Evolutionary conservation across 1,139 yeast species (phyloP).

Genomic region (Keqinozyma sinolaborantium): DNA sequence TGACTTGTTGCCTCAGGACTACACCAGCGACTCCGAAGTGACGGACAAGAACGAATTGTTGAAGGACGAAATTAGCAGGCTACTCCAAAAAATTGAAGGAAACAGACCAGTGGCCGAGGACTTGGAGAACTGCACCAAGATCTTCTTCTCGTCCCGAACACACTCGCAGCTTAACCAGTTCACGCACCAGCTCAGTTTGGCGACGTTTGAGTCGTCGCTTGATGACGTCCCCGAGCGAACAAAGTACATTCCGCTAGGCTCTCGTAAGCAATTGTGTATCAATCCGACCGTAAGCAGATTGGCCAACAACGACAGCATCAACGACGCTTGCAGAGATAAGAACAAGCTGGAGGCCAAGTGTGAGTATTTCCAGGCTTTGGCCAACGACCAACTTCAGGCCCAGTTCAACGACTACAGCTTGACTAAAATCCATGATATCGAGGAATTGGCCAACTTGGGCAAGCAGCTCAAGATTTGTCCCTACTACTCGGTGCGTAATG

Average conservation of each 20-base stretch:
- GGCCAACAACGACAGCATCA: slow-evolving; percentile 52
- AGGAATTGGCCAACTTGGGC: slow-evolving; percentile 70
- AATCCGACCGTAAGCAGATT: slow-evolving; percentile 56
- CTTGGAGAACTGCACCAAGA: slow-evolving; percentile 43
- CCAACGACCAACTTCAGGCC: slow-evolving; percentile 25
- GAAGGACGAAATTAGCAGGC: slow-evolving; percentile 38
- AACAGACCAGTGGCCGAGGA: slow-evolving; percentile 1
- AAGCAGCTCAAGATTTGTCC: slow-evolving; percentile 63
- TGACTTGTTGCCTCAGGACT: slow-evolving; percentile 40
- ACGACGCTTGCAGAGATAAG: slow-evolving; percentile 79
- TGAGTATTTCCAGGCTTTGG: slow-evolving; percentile 41
- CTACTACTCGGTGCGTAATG: slow-evolving; percentile 68
- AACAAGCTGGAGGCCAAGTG: slow-evolving; percentile 52
- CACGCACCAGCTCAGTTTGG: slow-evolving; percentile 64
- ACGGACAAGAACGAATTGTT: slow-evolving; percentile 23
- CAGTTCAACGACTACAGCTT: slow-evolving; percentile 60
- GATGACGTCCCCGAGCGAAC: slow-evolving; percentile 36
- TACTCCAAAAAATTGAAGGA: slow-evolving; percentile 27
- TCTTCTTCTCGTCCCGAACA: slow-evolving; percentile 76
- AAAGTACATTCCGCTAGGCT: slow-evolving; percentile 69
- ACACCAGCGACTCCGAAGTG: slow-evolving; percentile 28
- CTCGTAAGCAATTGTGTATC: slow-evolving; percentile 83
- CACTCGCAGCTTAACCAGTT: slow-evolving; percentile 88
- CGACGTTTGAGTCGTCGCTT: slow-evolving; percentile 64
- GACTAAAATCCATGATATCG: slow-evolving; percentile 73